Conservation (phyloP, 352 stramenopile genomes). For the Phytophthora cryptogea region DNA sequence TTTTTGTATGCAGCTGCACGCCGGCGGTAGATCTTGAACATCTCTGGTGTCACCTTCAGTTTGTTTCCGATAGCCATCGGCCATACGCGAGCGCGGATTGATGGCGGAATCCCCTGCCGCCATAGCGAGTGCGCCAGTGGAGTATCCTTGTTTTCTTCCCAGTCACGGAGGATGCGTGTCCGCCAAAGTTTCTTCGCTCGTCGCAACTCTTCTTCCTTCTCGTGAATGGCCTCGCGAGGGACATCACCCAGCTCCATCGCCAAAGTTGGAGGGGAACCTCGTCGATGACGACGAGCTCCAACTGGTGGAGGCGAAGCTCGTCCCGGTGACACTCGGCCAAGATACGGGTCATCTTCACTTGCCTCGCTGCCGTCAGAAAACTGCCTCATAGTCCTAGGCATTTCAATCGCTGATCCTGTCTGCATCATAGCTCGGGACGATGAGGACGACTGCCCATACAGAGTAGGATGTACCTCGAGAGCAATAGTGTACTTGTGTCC, state of each 20-base stretch:
- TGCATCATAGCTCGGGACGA: slow-evolving; percentile 10
- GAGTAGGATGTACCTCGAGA: slow-evolving; percentile 48
- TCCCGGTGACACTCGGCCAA: slow-evolving; percentile 15
- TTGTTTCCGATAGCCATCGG: slow-evolving; percentile 86
- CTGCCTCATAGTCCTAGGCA: slow-evolving; percentile 16
- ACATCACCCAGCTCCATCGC: slow-evolving; percentile 20
- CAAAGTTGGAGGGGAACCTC: slow-evolving; percentile 28
- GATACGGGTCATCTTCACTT: slow-evolving; percentile 30
- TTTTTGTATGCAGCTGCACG: slow-evolving; percentile 67
- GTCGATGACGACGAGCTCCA: slow-evolving; percentile 20
- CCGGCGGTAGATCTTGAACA: slow-evolving; percentile 85
- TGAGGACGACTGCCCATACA: slow-evolving; percentile 19
- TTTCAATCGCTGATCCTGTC: slow-evolving; percentile 14
- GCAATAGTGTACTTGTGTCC: slow-evolving; percentile 86
- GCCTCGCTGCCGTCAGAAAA: slow-evolving; percentile 27
- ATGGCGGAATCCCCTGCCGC: slow-evolving; percentile 82
- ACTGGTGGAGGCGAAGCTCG: slow-evolving; percentile 10
- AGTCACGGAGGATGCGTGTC: slow-evolving; percentile 76
- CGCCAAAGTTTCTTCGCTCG: slow-evolving; percentile 86
- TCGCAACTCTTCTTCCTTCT: slow-evolving; percentile 80
- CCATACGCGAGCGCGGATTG: slow-evolving; percentile 82
- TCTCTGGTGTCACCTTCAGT: slow-evolving; percentile 85
- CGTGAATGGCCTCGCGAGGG: slow-evolving; percentile 60
- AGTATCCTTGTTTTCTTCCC: slow-evolving; percentile 78
- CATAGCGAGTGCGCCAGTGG: slow-evolving; percentile 77